These are phyloP conservation scores for Buddleja alternifolia DNA, from an alignment of 257 asterid species.

Conservation along the genomic window DNA sequence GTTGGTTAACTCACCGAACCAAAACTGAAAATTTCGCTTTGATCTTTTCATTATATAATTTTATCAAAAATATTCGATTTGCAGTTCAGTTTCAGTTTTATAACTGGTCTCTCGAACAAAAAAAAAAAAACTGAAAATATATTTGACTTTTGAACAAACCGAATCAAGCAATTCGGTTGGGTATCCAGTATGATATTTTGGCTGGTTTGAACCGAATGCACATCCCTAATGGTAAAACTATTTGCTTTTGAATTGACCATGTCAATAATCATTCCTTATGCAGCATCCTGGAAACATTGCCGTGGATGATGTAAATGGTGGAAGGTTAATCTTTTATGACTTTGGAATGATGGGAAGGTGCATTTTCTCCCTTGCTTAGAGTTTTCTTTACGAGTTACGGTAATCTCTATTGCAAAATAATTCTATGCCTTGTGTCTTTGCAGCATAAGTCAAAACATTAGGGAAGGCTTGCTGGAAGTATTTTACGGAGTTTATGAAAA, in stretches of 20 bases:
- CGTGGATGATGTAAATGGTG: constrained; percentile 87
- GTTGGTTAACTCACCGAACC: too few relatives aligned
- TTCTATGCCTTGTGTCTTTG: constrained; percentile 30
- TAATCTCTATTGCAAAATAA: constrained; percentile 14
- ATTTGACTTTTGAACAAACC: too few relatives aligned
- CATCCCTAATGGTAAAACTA: too few relatives aligned
- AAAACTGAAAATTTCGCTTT: too few relatives aligned
- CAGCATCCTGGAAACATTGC: constrained; percentile 97
- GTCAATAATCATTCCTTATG: constrained; percentile 13
- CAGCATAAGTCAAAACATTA: constrained; percentile 85
- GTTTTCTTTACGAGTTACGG: neutral
- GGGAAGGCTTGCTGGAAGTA: constrained; percentile 86
- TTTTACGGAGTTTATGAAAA: constrained; percentile 95
- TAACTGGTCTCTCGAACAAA: too few relatives aligned
- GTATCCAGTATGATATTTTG: too few relatives aligned
- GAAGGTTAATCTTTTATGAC: constrained; percentile 82
- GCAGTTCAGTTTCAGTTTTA: too few relatives aligned
- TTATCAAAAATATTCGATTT: too few relatives aligned
- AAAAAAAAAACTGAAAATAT: too few relatives aligned
- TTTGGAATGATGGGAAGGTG: constrained; percentile 96
- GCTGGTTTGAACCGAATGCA: too few relatives aligned
- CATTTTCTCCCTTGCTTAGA: neutral
- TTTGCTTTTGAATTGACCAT: constrained; percentile 21
- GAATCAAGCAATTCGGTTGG: too few relatives aligned
- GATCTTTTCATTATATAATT: too few relatives aligned